These are phyloP conservation scores for Botrytis paeoniae DNA, from an alignment of 2,329 filamentous ascomycete genomes.

Conservation along the genomic window DNA sequence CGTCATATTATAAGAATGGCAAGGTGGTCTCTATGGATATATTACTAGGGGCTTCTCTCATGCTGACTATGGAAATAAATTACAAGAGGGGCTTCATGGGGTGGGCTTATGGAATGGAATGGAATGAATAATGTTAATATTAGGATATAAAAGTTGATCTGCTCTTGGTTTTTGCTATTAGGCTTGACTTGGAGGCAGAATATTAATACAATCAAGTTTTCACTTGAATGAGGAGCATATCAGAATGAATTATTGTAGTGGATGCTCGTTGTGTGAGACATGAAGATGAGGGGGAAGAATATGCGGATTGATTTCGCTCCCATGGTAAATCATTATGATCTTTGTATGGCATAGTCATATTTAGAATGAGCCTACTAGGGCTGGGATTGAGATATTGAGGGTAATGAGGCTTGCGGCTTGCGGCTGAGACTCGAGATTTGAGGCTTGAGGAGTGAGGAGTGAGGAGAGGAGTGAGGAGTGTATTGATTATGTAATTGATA, in stretches of 20 bases:
- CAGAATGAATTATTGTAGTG: background rate
- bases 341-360: too few relatives aligned
- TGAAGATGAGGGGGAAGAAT: background rate
- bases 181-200: background rate
- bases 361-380: too few relatives aligned
- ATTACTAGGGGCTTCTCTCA: background rate
- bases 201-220: background rate
- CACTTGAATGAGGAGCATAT: background rate
- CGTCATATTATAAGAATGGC: background rate
- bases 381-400: too few relatives aligned
- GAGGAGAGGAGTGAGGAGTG: too few relatives aligned
- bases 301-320: background rate
- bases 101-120: background rate
- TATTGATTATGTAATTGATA: too few relatives aligned
- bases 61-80: background rate
- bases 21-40: background rate
- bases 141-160: background rate
- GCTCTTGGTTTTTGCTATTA: background rate
- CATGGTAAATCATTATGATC: background rate
- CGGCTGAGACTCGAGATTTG: too few relatives aligned
- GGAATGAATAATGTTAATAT: background rate
- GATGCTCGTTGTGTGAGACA: background rate
- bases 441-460: too few relatives aligned
- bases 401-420: too few relatives aligned
- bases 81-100: background rate